Conservation (phyloP, 164 flowering plant species). For the Stephania japonica region DNA sequence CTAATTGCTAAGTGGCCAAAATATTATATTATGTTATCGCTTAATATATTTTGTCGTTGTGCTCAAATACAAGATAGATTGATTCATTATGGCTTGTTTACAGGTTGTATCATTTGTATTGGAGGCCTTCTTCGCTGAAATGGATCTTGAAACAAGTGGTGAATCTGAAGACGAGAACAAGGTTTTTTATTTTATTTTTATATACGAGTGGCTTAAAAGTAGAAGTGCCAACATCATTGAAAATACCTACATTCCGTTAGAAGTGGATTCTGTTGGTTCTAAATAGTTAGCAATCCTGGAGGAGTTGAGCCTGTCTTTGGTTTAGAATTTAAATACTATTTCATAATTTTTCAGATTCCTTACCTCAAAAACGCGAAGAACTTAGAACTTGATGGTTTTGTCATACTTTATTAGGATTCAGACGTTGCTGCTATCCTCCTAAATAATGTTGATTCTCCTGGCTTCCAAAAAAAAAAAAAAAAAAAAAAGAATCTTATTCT, state of each 20-base stretch:
- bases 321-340: no score
- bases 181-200: conserved; percentile 32
- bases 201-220: background rate
- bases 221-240: background rate
- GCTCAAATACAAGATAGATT: background rate
- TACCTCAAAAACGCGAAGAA: no score
- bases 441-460: no score
- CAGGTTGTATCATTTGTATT: conserved; percentile 94
- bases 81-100: conserved; percentile 5
- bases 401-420: no score
- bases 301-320: background rate
- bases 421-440: no score
- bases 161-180: conserved; percentile 33
- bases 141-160: conserved; percentile 57
- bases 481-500: no score
- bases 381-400: no score
- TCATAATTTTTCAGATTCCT: no score
- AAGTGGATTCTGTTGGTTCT: background rate
- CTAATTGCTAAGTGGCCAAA: background rate
- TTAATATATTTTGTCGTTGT: background rate
- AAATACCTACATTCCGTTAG: background rate
- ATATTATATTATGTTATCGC: background rate
- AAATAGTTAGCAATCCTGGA: background rate
- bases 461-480: no score
- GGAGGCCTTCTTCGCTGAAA: conserved; percentile 95